Conservation (phyloP, 805 yeast genomes). For the Yamadazyma paraphyllophila region DNA sequence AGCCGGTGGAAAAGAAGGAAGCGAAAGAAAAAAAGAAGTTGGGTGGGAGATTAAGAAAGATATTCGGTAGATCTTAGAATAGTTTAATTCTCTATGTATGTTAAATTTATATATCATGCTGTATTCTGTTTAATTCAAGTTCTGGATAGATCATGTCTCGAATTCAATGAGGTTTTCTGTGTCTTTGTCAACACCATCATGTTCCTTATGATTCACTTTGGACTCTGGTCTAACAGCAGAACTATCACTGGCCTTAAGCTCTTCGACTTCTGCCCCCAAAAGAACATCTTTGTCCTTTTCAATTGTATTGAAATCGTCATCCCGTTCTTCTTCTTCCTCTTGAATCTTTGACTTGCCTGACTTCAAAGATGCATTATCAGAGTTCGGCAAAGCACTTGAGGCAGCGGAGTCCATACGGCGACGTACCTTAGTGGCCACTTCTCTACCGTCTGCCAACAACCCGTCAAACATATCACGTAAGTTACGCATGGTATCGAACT, state of each 20-base stretch:
- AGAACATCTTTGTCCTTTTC: slow-evolving; percentile 47
- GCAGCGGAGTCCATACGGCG: slow-evolving; percentile 80
- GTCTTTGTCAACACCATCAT: neutral
- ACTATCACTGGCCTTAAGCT: slow-evolving; percentile 3
- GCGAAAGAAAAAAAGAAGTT: slow-evolving; percentile 34
- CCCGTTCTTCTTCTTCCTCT: slow-evolving; percentile 42
- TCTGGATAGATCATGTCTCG: slow-evolving; percentile 32
- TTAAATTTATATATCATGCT: slow-evolving; percentile 1
- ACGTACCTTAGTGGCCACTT: slow-evolving; percentile 87
- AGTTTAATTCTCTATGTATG: slow-evolving; percentile 6
- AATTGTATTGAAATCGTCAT: slow-evolving; percentile 43
- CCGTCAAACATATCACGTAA: slow-evolving; percentile 89
- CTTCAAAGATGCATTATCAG: slow-evolving; percentile 15
- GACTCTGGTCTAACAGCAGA: neutral
- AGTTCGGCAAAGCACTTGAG: slow-evolving; percentile 22
- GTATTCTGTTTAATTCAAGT: neutral
- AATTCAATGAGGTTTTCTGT: slow-evolving; percentile 42
- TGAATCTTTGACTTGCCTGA: slow-evolving; percentile 29
- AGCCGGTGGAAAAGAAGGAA: slow-evolving; percentile 1
- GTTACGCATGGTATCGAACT: slow-evolving; percentile 51
- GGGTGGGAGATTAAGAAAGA: slow-evolving; percentile 36
- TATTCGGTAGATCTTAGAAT: slow-evolving; percentile 31
- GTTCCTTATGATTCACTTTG: neutral
- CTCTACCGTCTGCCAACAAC: slow-evolving; percentile 84
- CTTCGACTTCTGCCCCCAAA: slow-evolving; percentile 49